Conservation (phyloP, 257 asterid species). For the Henckelia pumila region DNA sequence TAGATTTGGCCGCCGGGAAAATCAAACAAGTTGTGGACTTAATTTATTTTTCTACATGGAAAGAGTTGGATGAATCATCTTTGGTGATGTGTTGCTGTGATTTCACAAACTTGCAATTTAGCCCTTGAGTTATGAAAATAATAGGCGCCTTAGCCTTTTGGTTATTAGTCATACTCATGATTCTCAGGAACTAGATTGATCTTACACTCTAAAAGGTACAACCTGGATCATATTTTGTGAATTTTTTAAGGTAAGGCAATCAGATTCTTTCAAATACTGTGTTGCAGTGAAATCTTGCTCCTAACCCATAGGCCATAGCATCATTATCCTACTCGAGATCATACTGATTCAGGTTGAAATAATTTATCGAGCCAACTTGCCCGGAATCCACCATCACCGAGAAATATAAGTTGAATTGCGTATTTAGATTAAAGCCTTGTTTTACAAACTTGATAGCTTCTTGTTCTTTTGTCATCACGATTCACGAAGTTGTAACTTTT, state of each 20-base stretch:
- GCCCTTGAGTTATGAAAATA: no score
- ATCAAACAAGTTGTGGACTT: no score
- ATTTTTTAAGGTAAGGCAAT: not conserved
- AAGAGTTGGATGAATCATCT: no score
- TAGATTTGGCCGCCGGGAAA: not conserved
- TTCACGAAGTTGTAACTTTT: no score
- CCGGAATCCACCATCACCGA: not conserved
- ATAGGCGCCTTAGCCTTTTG: no score
- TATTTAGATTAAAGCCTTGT: not conserved
- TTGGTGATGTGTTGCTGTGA: no score
- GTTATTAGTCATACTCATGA: not conserved
- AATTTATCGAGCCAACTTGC: not conserved
- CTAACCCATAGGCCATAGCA: not conserved
- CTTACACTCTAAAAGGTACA: not conserved
- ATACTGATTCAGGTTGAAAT: not conserved
- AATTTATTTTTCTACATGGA: no score
- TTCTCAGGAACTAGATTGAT: not conserved
- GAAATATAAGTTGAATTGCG: no score
- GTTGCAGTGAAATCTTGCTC: not conserved
- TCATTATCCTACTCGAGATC: not conserved
- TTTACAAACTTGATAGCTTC: not conserved
- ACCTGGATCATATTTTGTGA: not conserved
- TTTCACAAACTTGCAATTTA: no score
- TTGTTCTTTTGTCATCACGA: not conserved
- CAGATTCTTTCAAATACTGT: not conserved